Conservation (phyloP, 1,139 yeast genomes). For the Saccharomyces hybrid region DNA sequence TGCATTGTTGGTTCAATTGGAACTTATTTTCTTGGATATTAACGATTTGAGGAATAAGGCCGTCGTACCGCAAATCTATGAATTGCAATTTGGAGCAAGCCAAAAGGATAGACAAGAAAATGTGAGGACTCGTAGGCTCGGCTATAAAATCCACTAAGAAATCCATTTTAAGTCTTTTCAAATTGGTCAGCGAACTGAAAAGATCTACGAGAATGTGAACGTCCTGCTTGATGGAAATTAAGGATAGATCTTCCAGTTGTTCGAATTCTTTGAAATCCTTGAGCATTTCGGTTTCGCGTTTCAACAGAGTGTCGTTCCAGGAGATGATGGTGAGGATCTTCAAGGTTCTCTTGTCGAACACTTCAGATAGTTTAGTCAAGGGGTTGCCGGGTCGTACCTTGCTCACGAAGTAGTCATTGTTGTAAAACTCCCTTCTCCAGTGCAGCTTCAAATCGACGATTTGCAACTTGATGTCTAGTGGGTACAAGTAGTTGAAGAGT, state of each 20-base stretch:
- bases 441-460: slow-evolving; percentile 34
- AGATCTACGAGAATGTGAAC: slow-evolving; percentile 28
- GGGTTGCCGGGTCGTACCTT: slow-evolving; percentile 11
- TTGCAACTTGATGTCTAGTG: slow-evolving; percentile 28
- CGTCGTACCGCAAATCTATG: slow-evolving; percentile 34
- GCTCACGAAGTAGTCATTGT: slow-evolving; percentile 20
- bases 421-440: slow-evolving; percentile 35
- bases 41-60: slow-evolving; percentile 31
- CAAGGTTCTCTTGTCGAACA: slow-evolving; percentile 32
- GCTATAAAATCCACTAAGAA: slow-evolving; percentile 32
- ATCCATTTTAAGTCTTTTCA: slow-evolving; percentile 36
- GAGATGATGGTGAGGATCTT: slow-evolving; percentile 35
- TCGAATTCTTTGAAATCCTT: slow-evolving; percentile 33
- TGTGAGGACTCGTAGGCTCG: slow-evolving; percentile 29
- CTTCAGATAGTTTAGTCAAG: slow-evolving; percentile 28
- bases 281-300: slow-evolving; percentile 31
- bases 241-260: slow-evolving; percentile 34
- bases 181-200: slow-evolving; percentile 25
- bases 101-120: slow-evolving; percentile 30
- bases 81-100: slow-evolving; percentile 32
- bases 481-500: slow-evolving; percentile 31
- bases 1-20: slow-evolving; percentile 31
- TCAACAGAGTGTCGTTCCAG: slow-evolving; percentile 33
- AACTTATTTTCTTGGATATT: slow-evolving; percentile 24
- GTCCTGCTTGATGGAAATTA: slow-evolving; percentile 34